A percentile compares a stretch with the other conserved stretches of the same genome.
phyloP scores from a whole-genome alignment of 495 filamentous ascomycete species.

The Symbiotaphrina buchneri region DNA sequence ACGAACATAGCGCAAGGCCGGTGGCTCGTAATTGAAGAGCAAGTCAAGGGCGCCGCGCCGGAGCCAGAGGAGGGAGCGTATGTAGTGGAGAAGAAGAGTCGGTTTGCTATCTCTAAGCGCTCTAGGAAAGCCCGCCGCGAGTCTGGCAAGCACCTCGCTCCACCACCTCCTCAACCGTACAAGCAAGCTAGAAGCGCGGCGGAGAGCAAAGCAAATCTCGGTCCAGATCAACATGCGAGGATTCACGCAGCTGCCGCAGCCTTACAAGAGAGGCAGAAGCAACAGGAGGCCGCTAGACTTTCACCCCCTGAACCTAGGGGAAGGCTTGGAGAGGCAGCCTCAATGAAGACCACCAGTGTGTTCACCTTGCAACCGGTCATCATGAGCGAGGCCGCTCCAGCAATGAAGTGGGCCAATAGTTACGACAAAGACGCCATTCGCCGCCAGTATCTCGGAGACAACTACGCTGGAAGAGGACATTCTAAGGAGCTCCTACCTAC shows the following conservation, averaged over 20 bases:
- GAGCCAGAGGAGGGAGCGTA: slow-evolving; percentile 68
- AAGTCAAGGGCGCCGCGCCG: slow-evolving; percentile 79
- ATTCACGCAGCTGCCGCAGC: slow-evolving; percentile 77
- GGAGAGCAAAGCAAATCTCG: slow-evolving; percentile 71
- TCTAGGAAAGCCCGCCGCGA: slow-evolving; percentile 39
- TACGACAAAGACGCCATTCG: slow-evolving; percentile 74
- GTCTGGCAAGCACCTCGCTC: slow-evolving; percentile 22
- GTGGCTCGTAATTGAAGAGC: slow-evolving; percentile 92
- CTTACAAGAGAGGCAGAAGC: slow-evolving; percentile 46
- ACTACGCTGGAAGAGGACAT: slow-evolving; percentile 39
- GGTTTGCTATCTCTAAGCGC: slow-evolving; percentile 66
- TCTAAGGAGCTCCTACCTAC: slow-evolving; percentile 9
- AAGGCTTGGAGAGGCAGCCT: slow-evolving; percentile 23
- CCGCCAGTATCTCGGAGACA: slow-evolving; percentile 55
- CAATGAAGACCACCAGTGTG: slow-evolving; percentile 72
- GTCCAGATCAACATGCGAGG: slow-evolving; percentile 73
- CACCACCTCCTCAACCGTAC: slow-evolving; percentile 25
- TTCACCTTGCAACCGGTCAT: slow-evolving; percentile 76
- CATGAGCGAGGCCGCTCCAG: slow-evolving; percentile 68
- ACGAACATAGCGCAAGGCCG: slow-evolving; percentile 59
- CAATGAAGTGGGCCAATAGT: slow-evolving; percentile 86
- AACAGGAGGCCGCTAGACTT: slow-evolving; percentile 14
- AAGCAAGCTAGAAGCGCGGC: slow-evolving; percentile 16
- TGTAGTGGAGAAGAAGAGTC: slow-evolving; percentile 81
- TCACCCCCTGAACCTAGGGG: too few species aligned